Conservation (phyloP, 106 monocot genomes). For the Allium cepa region DNA sequence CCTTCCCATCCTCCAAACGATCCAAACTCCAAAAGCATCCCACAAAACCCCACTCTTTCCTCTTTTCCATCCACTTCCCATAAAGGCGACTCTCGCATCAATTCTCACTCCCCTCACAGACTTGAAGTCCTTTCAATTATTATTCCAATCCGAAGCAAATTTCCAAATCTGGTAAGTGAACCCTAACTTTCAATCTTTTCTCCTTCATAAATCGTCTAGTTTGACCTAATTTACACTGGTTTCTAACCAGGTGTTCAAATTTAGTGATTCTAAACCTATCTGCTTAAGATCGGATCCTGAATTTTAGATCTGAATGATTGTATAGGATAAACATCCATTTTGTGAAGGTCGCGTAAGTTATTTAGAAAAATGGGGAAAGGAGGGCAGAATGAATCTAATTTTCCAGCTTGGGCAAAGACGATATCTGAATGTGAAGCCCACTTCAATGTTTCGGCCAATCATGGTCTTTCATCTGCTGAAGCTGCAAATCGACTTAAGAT, state of each 20-base stretch:
- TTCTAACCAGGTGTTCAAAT: neutral
- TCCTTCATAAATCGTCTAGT: neutral
- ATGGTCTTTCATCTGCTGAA: slow-evolving; percentile 50
- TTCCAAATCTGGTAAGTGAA: slow-evolving; percentile 5
- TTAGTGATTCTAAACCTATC: neutral
- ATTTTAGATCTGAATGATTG: too few relatives aligned
- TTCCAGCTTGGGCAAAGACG: slow-evolving; percentile 73
- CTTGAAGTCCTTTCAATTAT: too few relatives aligned
- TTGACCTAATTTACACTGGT: neutral
- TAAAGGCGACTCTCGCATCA: too few relatives aligned
- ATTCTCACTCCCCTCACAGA: too few relatives aligned
- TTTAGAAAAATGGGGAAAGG: slow-evolving; percentile 41
- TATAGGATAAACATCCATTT: neutral
- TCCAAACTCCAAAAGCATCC: too few relatives aligned
- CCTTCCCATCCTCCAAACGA: too few relatives aligned
- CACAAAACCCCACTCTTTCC: too few relatives aligned
- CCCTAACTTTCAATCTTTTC: neutral
- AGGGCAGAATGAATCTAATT: slow-evolving; percentile 28
- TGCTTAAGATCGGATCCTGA: neutral
- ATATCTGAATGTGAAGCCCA: slow-evolving; percentile 52
- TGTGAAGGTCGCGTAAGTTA: neutral
- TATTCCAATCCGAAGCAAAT: neutral
- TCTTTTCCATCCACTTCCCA: too few relatives aligned
- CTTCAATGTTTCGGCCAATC: slow-evolving; percentile 29
- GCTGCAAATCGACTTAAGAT: slow-evolving; percentile 34